Evolutionary conservation across 345 rosid species (phyloP).

Genomic region (Anastatica hierochuntica): DNA sequence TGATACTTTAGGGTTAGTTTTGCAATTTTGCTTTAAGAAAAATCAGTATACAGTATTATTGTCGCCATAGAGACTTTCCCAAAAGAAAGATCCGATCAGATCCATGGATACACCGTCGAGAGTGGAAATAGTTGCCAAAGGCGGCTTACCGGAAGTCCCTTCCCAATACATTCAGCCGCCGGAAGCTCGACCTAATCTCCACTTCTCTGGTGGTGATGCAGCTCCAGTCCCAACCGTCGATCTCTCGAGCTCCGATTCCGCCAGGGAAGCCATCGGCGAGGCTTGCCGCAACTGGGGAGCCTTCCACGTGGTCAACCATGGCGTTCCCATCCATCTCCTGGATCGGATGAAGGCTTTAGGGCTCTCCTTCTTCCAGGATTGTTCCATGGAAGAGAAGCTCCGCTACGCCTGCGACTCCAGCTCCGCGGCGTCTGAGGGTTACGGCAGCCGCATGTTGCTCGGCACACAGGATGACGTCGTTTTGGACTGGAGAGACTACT

Average conservation of each 20-base stretch:
- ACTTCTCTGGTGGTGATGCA: background rate
- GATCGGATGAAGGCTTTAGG: conserved; percentile 36
- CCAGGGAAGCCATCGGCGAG: conserved; percentile 30
- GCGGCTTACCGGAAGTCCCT: conserved; percentile 45
- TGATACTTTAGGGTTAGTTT: too few species aligned
- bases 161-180: conserved; percentile 60
- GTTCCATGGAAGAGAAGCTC: conserved; percentile 54
- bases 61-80: too few species aligned
- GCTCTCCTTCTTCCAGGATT: conserved; percentile 48
- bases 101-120: conserved; percentile 31
- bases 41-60: too few species aligned
- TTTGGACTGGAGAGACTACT: conserved; percentile 93
- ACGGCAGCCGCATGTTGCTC: conserved; percentile 67
- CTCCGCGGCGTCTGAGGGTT: conserved; percentile 72
- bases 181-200: conserved; percentile 33
- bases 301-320: conserved; percentile 72
- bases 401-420: conserved; percentile 54
- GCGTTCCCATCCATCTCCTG: conserved; percentile 43
- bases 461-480: conserved; percentile 31
- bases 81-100: background rate
- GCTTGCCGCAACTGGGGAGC: conserved; percentile 84
- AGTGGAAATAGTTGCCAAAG: conserved; percentile 46
- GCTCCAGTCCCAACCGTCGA: conserved; percentile 44
- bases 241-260: conserved; percentile 27
- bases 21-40: too few species aligned